A percentile compares a stretch with the other conserved stretches of the same genome.
Evolutionary conservation across 2,329 filamentous ascomycete genomes (phyloP).

Genomic region (Sclerotinia sclerotiorum): DNA sequence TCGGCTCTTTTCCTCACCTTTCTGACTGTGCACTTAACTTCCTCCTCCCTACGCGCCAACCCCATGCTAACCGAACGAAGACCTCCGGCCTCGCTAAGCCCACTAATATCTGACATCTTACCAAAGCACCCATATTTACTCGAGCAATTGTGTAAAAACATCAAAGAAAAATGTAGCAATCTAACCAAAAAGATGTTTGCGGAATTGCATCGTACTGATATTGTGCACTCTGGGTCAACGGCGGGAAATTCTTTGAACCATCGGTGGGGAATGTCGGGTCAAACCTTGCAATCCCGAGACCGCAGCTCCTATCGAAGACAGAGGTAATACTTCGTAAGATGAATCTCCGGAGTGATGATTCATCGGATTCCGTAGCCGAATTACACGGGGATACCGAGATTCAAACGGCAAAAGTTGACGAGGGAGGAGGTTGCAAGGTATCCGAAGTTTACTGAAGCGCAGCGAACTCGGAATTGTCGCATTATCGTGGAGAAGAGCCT

Average conservation of each 20-base stretch:
- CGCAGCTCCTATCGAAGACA: neutral
- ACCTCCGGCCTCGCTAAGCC: neutral
- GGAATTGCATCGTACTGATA: neutral
- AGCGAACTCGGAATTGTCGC: neutral
- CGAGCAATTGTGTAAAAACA: neutral
- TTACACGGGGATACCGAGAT: no score
- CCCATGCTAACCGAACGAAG: neutral
- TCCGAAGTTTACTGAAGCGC: no score
- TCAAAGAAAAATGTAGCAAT: neutral
- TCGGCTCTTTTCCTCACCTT: constrained; percentile 10
- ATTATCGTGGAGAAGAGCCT: neutral
- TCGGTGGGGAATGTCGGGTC: neutral
- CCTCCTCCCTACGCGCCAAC: neutral
- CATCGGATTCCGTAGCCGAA: neutral
- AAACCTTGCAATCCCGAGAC: neutral
- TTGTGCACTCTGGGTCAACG: neutral
- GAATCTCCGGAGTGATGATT: neutral
- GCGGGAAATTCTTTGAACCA: neutral
- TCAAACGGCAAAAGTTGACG: neutral
- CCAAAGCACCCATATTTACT: neutral
- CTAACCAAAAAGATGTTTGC: neutral
- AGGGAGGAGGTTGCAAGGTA: neutral
- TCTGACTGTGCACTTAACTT: neutral
- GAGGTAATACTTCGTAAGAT: neutral
- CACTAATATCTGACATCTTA: constrained; percentile 10